phyloP scores from a whole-genome alignment of 1,284 basidiomycete genomes.

The Rhodofomes roseus region DNA sequence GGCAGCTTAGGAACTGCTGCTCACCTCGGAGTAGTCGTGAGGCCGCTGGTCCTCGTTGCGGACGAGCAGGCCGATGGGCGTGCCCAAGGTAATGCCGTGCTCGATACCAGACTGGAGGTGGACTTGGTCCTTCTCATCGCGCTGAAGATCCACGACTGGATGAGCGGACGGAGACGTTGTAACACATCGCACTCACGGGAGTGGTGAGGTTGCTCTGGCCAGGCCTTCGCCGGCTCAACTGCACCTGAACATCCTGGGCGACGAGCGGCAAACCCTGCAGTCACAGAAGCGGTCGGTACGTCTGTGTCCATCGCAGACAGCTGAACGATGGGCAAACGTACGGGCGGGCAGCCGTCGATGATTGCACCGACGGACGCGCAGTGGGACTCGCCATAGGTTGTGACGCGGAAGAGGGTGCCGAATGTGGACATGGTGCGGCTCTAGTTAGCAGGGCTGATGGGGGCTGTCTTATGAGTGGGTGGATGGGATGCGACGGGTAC shows the following conservation, averaged over 20 bases:
- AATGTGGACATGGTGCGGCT: slow-evolving; percentile 80
- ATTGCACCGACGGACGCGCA: slow-evolving; percentile 97
- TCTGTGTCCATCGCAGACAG: neutral
- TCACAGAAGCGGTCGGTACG: neutral
- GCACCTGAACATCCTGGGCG: slow-evolving; percentile 85
- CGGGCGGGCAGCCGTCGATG: slow-evolving; percentile 95
- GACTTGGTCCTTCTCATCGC: slow-evolving; percentile 96
- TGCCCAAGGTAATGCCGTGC: slow-evolving; percentile 93
- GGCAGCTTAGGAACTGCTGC: neutral
- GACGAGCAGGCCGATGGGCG: slow-evolving; percentile 93
- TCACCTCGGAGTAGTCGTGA: slow-evolving; percentile 89
- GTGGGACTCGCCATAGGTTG: slow-evolving; percentile 98
- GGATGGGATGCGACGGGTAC: neutral
- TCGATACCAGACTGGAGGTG: slow-evolving; percentile 94
- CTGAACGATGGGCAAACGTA: slow-evolving; percentile 34
- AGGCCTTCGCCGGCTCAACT: slow-evolving; percentile 89
- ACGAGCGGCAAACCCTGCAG: slow-evolving; percentile 78
- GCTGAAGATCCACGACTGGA: slow-evolving; percentile 40
- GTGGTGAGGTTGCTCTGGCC: slow-evolving; percentile 98
- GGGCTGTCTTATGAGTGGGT: neutral
- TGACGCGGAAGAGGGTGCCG: slow-evolving; percentile 88
- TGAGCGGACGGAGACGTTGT: neutral
- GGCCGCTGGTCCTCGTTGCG: slow-evolving; percentile 98
- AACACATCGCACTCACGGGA: slow-evolving; percentile 54
- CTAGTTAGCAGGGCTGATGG: neutral